A percentile compares a stretch with the other conserved stretches of the same genome.
Conservation (phyloP, 371 early-diverging fungal genomes). For the Quaeritorhiza haematococci region DNA sequence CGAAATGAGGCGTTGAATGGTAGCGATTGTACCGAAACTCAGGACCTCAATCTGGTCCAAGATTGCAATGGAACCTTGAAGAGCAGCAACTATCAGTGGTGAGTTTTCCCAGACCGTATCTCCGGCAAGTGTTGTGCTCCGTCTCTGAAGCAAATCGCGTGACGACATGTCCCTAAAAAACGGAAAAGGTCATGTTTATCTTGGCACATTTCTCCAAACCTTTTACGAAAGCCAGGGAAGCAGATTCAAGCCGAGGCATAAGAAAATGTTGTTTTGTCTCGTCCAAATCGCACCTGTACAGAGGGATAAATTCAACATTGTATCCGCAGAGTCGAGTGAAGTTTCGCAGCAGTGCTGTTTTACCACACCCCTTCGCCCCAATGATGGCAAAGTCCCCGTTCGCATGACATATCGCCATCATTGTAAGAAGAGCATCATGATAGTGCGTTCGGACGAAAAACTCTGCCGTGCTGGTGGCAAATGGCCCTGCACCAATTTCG, state of each 20-base stretch:
- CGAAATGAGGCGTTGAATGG: slow-evolving; percentile 60
- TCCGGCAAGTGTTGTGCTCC: slow-evolving; percentile 66
- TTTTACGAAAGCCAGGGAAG: background rate
- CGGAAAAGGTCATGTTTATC: background rate
- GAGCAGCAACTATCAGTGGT: slow-evolving; percentile 46
- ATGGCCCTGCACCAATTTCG: slow-evolving; percentile 48
- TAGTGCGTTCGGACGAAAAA: slow-evolving; percentile 71
- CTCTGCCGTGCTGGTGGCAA: slow-evolving; percentile 45
- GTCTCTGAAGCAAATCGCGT: slow-evolving; percentile 74
- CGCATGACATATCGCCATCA: slow-evolving; percentile 66
- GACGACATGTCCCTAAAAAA: slow-evolving; percentile 70
- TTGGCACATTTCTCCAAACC: background rate
- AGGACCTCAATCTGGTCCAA: slow-evolving; percentile 74
- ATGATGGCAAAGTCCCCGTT: slow-evolving; percentile 67
- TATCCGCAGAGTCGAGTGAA: slow-evolving; percentile 70
- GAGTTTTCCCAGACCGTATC: slow-evolving; percentile 54
- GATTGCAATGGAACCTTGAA: slow-evolving; percentile 66
- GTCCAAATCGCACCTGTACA: slow-evolving; percentile 55
- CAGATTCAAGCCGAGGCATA: background rate
- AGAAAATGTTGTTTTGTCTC: too few relatives aligned
- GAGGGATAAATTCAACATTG: slow-evolving; percentile 63
- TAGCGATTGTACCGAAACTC: slow-evolving; percentile 66
- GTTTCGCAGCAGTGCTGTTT: slow-evolving; percentile 65
- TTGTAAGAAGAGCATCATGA: slow-evolving; percentile 53
- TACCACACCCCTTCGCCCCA: slow-evolving; percentile 76